Conservation (phyloP, 148 eudicot species). For the Silene conica region DNA sequence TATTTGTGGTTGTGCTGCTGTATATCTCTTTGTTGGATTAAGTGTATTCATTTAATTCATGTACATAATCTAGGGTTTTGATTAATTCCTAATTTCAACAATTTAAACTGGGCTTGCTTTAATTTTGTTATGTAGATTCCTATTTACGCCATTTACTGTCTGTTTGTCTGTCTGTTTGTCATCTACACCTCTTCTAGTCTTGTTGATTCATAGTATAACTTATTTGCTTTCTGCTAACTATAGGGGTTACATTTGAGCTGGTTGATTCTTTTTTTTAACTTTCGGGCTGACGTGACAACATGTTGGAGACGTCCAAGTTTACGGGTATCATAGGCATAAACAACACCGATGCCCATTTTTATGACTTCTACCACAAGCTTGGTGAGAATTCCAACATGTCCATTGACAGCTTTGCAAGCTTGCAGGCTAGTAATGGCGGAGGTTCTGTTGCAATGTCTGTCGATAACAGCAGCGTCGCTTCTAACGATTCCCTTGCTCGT, state of each 20-base stretch:
- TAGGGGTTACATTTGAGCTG: slow-evolving; percentile 9
- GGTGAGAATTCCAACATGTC: slow-evolving; percentile 92
- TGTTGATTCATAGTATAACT: too few relatives aligned
- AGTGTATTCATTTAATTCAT: too few relatives aligned
- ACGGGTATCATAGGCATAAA: slow-evolving; percentile 67
- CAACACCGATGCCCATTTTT: slow-evolving; percentile 55
- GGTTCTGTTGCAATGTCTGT: slow-evolving; percentile 93
- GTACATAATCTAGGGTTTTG: too few relatives aligned
- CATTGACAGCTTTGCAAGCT: slow-evolving; percentile 62
- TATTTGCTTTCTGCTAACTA: too few relatives aligned
- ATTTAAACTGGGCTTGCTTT: too few relatives aligned
- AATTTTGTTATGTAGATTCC: too few relatives aligned
- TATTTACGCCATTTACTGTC: too few relatives aligned
- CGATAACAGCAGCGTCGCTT: slow-evolving; percentile 88
- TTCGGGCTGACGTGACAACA: slow-evolving; percentile 25
- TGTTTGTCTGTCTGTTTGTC: too few relatives aligned
- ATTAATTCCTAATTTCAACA: too few relatives aligned
- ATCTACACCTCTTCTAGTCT: too few relatives aligned
- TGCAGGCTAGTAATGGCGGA: slow-evolving; percentile 80
- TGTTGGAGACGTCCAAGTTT: slow-evolving; percentile 89
- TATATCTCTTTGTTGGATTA: background rate
- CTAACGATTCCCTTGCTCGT: slow-evolving; percentile 87
- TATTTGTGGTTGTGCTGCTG: slow-evolving; percentile 7
- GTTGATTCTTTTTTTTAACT: background rate
- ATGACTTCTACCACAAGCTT: slow-evolving; percentile 74